Evolutionary conservation across 768 basidiomycete species (phyloP), one percentile per base, ranked within the genome.

Genomic region (Pisolithus albus): DNA sequence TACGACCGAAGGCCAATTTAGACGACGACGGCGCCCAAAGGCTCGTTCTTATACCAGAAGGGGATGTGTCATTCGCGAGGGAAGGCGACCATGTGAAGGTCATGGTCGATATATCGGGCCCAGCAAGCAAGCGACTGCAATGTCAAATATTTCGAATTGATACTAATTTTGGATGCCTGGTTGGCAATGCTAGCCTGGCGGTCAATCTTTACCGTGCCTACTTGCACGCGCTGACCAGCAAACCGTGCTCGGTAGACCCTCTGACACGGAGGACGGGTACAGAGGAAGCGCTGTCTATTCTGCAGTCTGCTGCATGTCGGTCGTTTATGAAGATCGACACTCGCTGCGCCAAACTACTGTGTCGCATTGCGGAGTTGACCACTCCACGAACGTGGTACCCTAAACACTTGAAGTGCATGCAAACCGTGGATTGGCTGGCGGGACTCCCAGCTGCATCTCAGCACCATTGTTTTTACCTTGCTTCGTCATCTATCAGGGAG

Each of bases 191-290:
- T 5, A 64, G 57, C 15, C 43, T 71, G 40, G 54, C 50, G 1
- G 63, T 61, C 52, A 58, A 59, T 38, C 59, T 77, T 9, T 75
- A 66, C 48, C 65, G 64, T 42, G 62, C 70, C 4, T 74, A 75
- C 47, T 63, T 80, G 15, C 79, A 80, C 41, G 72, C 74, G 16
- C 51, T 76, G 2, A 77, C 71, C 2, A 71, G 72, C 19, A 47
- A 36, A 7, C 68, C 71, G 44, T 68, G 67, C 43, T 58, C 72
- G 15, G 63, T 66, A 7, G 78, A 80, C 59, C 73, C 74, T 3
- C 61, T 80, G n/a, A 75, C 72, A 0, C 56, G 57, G 15, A 70
- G 71, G 9, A 73, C 72, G 0, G 78, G 78, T 3, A 70, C 70
- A 1, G 70, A 75, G 36, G 68, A 77, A 45, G 76, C 77, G 0